phyloP scores from a whole-genome alignment of 2,329 filamentous ascomycete species.

The Nectriaceae sp. region DNA sequence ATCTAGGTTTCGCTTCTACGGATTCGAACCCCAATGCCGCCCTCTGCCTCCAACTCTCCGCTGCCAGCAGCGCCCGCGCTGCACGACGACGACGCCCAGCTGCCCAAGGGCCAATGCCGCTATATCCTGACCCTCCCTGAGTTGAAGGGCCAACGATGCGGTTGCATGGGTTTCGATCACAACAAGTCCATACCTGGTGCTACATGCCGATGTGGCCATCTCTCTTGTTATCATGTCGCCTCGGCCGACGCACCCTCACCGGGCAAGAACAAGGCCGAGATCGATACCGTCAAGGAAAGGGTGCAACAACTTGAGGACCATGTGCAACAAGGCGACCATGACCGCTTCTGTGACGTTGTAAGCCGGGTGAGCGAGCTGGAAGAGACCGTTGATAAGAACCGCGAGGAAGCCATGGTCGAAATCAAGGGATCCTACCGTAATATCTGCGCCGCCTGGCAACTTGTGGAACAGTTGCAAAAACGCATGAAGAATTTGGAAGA shows the following conservation, averaged over 20 bases:
- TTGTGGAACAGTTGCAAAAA: slow-evolving; percentile 48
- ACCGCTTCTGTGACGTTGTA: slow-evolving; percentile 42
- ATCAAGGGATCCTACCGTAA: slow-evolving; percentile 58
- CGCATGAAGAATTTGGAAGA: slow-evolving; percentile 37
- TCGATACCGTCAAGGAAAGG: slow-evolving; percentile 30
- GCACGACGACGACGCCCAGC: slow-evolving; percentile 43
- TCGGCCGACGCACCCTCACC: slow-evolving; percentile 51
- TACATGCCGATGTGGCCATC: slow-evolving; percentile 60
- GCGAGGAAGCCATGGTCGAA: slow-evolving; percentile 52
- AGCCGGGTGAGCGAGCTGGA: slow-evolving; percentile 53
- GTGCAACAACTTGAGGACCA: slow-evolving; percentile 37
- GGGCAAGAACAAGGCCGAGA: slow-evolving; percentile 46
- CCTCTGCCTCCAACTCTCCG: slow-evolving; percentile 24
- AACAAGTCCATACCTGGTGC: slow-evolving; percentile 56
- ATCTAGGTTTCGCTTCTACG: slow-evolving; percentile 19
- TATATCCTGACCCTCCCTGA: slow-evolving; percentile 60
- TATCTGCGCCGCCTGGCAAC: slow-evolving; percentile 55
- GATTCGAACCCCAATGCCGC: slow-evolving; percentile 32
- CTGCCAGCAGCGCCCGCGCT: slow-evolving; percentile 18
- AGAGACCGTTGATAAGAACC: slow-evolving; percentile 54
- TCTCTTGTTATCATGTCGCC: slow-evolving; percentile 59
- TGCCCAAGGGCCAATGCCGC: slow-evolving; percentile 60
- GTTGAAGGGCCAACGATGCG: slow-evolving; percentile 59
- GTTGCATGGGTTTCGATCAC: slow-evolving; percentile 58
- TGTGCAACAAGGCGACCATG: slow-evolving; percentile 32